phyloP scores from a whole-genome alignment of 2,329 filamentous ascomycete genomes.

The Huntiella omanensis region DNA sequence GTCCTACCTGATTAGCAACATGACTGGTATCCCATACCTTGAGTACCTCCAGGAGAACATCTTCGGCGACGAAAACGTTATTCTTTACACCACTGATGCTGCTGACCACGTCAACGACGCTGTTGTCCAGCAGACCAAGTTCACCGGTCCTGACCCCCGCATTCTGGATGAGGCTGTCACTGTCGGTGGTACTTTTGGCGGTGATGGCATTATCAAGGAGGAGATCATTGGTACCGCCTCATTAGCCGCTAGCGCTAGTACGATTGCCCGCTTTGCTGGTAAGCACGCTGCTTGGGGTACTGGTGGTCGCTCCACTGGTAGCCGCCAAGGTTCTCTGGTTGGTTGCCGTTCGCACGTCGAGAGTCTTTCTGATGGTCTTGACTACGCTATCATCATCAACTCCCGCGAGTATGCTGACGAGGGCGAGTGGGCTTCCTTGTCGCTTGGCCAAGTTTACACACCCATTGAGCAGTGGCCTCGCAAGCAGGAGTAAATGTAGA shows the following conservation, averaged over 20 bases:
- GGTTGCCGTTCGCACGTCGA: neutral
- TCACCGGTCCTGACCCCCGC: conserved; percentile 8
- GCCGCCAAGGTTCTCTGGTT: neutral
- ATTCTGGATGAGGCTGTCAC: neutral
- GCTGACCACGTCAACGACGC: conserved; percentile 8
- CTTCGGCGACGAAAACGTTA: conserved; percentile 10
- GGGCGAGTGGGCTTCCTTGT: neutral
- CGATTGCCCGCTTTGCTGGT: conserved; percentile 10
- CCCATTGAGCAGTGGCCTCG: neutral
- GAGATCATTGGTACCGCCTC: conserved; percentile 8
- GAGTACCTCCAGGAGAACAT: conserved; percentile 8
- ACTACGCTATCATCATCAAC: conserved; percentile 6
- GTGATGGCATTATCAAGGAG: conserved; percentile 13
- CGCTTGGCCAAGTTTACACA: neutral
- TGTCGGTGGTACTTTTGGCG: conserved; percentile 7
- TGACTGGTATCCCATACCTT: conserved; percentile 9
- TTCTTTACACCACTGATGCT: conserved; percentile 11
- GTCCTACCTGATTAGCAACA: conserved; percentile 11
- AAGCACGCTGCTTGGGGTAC: conserved; percentile 9
- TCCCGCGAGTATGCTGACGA: neutral
- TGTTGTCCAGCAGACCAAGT: conserved; percentile 11
- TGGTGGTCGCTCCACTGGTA: neutral
- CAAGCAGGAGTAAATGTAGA: neutral
- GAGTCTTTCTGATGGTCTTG: neutral
- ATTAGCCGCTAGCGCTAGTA: conserved; percentile 10